phyloP scores from a whole-genome alignment of 2,329 filamentous ascomycete species.

The Leptodontidium sp. region DNA sequence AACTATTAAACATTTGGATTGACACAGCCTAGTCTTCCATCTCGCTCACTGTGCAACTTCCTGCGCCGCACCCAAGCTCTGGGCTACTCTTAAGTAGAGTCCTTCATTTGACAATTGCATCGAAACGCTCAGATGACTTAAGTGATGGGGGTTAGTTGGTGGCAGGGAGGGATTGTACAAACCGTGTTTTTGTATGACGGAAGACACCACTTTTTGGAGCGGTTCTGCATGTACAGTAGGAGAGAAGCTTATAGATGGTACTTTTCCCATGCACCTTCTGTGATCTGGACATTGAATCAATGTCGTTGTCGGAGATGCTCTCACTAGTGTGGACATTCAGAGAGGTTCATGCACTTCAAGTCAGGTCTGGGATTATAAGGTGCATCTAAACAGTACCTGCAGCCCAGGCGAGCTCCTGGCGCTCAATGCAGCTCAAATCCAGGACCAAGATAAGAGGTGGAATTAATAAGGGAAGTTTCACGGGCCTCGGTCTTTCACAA shows the following conservation, averaged over 20 bases:
- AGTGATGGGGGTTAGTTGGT: constrained; percentile 30
- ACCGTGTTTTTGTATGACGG: constrained; percentile 43
- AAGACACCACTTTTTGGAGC: constrained; percentile 39
- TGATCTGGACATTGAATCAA: background rate
- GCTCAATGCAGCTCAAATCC: background rate
- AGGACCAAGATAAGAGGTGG: constrained; percentile 21
- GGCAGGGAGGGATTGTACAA: constrained; percentile 40
- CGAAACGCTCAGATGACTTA: constrained; percentile 31
- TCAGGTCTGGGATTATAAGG: background rate
- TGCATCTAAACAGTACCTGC: background rate
- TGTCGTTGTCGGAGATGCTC: background rate
- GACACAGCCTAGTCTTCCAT: constrained; percentile 83
- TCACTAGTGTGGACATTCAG: background rate
- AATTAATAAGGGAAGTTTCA: background rate
- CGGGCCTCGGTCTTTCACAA: constrained; percentile 33
- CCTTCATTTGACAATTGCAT: constrained; percentile 27
- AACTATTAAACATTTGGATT: constrained; percentile 12
- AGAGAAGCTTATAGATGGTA: constrained; percentile 38
- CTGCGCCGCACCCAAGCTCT: constrained; percentile 97
- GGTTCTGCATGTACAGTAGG: constrained; percentile 46
- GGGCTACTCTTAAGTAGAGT: constrained; percentile 86
- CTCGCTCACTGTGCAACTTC: constrained; percentile 92
- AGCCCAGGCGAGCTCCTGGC: background rate
- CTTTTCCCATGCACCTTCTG: background rate
- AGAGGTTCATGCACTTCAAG: background rate